These are phyloP conservation scores for Entonaema liquescens DNA, from an alignment of 495 filamentous ascomycete species.

Conservation along the genomic window DNA sequence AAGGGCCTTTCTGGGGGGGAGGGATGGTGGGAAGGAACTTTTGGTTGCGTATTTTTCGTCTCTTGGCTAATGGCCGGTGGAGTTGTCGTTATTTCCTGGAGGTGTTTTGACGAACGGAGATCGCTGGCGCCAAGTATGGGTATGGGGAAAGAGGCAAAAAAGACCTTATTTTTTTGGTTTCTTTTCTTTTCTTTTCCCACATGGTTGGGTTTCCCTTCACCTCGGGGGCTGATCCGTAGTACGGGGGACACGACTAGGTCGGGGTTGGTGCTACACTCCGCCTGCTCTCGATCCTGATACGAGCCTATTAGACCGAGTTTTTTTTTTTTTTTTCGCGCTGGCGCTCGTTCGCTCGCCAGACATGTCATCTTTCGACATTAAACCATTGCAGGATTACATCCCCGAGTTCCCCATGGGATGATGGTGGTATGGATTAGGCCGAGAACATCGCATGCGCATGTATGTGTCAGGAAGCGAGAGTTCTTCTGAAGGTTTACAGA, in stretches of 20 bases:
- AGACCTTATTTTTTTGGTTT: background rate
- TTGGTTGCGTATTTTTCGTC: background rate
- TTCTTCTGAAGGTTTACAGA: background rate
- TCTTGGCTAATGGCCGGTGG: constrained; percentile 17
- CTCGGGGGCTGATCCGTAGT: constrained; percentile 16
- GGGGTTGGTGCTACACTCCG: background rate
- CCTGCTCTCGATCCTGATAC: constrained; percentile 11
- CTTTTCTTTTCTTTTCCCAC: constrained; percentile 1
- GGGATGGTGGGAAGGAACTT: background rate
- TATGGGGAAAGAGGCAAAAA: constrained; percentile 21
- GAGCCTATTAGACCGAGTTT: constrained; percentile 27
- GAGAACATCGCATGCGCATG: constrained; percentile 21
- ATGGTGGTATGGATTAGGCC: constrained; percentile 25
- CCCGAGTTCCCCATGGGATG: constrained; percentile 25
- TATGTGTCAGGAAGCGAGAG: background rate
- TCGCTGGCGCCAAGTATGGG: background rate
- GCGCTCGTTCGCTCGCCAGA: no score
- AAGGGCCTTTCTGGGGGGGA: constrained; percentile 6
- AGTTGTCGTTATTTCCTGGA: constrained; percentile 5
- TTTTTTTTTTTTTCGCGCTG: no score
- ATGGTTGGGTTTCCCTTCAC: background rate
- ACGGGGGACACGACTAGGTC: constrained; percentile 11
- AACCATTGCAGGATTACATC: constrained; percentile 19
- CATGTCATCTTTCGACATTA: constrained; percentile 2
- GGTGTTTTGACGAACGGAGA: constrained; percentile 1